These are phyloP conservation scores for Fusarium redolens DNA, from an alignment of 2,329 filamentous ascomycete species.

Conservation along the genomic window DNA sequence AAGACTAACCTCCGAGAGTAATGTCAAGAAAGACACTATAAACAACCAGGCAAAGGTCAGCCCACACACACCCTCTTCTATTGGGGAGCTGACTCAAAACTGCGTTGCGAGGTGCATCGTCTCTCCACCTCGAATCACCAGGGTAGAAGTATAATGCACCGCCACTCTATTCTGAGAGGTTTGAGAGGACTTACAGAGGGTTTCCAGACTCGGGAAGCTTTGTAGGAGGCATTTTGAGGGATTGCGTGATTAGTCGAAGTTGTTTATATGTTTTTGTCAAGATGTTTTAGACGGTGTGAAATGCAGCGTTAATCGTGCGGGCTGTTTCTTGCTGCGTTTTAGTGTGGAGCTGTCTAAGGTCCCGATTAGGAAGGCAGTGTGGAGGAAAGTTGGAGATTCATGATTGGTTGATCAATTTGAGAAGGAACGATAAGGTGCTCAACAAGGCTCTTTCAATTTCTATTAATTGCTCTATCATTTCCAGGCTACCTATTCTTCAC, in stretches of 20 bases:
- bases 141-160: constrained; percentile 25
- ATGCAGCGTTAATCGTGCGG: constrained; percentile 2
- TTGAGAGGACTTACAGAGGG: constrained; percentile 55
- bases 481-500: background rate
- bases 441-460: background rate
- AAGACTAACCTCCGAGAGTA: constrained; percentile 74
- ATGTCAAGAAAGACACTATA: constrained; percentile 79
- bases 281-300: constrained; percentile 8
- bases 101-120: constrained; percentile 12
- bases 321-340: constrained; percentile 18
- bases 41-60: constrained; percentile 35
- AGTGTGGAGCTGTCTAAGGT: constrained; percentile 22
- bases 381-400: constrained; percentile 8
- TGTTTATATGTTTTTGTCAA: constrained; percentile 5
- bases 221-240: constrained; percentile 56
- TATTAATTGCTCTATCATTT: background rate
- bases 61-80: constrained; percentile 31
- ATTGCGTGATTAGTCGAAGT: background rate
- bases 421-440: background rate
- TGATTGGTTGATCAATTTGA: constrained; percentile 15
- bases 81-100: constrained; percentile 32
- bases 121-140: constrained; percentile 34
- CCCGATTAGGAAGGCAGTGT: constrained; percentile 16
- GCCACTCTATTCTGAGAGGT: constrained; percentile 14
- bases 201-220: constrained; percentile 60